Conservation (phyloP, 2,329 filamentous ascomycete species). For the Cadophora luteo-olivacea region DNA sequence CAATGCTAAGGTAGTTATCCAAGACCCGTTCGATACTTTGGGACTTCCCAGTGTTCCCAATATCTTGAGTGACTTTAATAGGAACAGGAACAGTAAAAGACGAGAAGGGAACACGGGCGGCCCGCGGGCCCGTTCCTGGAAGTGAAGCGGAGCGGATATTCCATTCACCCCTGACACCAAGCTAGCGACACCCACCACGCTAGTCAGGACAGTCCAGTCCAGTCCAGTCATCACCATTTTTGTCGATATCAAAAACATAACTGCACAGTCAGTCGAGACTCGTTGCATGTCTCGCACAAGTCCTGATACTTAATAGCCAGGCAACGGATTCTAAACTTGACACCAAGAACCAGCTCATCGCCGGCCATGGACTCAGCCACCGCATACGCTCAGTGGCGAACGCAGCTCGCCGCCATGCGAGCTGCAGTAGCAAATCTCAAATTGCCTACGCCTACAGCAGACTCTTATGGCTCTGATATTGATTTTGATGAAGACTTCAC, state of each 20-base stretch:
- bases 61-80: too few relatives aligned
- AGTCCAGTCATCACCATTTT: neutral
- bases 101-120: neutral
- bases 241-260: neutral
- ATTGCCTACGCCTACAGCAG: conserved; percentile 49
- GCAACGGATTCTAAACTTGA: neutral
- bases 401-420: conserved; percentile 85
- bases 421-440: conserved; percentile 78
- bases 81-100: too few relatives aligned
- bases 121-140: neutral
- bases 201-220: neutral
- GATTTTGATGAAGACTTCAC: conserved; percentile 64
- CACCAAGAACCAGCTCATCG: conserved; percentile 30
- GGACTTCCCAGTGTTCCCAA: neutral
- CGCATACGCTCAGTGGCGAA: conserved; percentile 75
- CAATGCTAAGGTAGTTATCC: neutral
- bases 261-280: neutral
- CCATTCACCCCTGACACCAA: neutral
- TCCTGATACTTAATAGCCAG: neutral
- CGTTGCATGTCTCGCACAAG: neutral
- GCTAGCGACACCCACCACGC: neutral
- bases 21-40: neutral
- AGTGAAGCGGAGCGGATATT: neutral
- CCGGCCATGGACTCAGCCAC: conserved; percentile 40
- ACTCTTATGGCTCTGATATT: conserved; percentile 61